Base-by-base conservation (phyloP, 2,329 filamentous ascomycete genomes). In the Clonostachys rhizophaga region DNA sequence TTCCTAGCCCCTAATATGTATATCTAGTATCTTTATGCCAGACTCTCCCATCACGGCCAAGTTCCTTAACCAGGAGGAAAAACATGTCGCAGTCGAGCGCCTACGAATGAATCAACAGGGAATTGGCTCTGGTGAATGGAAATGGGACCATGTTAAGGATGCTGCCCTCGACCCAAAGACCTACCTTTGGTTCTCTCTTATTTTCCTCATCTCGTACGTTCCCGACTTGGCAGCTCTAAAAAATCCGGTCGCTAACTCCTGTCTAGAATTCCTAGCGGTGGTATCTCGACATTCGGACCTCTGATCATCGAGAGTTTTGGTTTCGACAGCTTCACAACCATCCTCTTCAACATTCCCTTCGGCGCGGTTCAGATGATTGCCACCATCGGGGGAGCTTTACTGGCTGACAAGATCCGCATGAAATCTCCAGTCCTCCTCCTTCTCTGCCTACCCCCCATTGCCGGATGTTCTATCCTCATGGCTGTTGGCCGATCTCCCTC, bases 41-140 rank as follows among this genome's bases (percentile, higher is more conserved):
- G 83, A 87, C 53, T 83, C 79, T 0, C 83, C 83, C 0, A 74
- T 83, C 55, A 71, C 78, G 18, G 74, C 80, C 2, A 78, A 74
- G 17, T 84, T 83, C 43, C 67, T 85, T 3, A 69, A 64, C 0
- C 70, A 75, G 5, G 66, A 76, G 13, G 81, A 85, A 42, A 82
- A 78, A 47, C 55, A 81, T 0, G 63, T 83, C 10, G 79, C 81
- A 0, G 71, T 84, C 11, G 80, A 84, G 55, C 68, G 80, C 42
- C 56, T 79, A 12, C 63, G 75, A 2, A 71, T 71, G 54, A 79
- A 79, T 42, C 75, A 78, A 44, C 68, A 64, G 52, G 70, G 69
- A 0, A 64, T 72, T 11, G 60, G 60, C 8, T 66, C 62, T 0
- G 53, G 65, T 1, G 58, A 62, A 9, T 73, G 68, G 66, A 61